Conservation (phyloP, 441 rosid genomes). For the Pelargonium cotyledonis region DNA sequence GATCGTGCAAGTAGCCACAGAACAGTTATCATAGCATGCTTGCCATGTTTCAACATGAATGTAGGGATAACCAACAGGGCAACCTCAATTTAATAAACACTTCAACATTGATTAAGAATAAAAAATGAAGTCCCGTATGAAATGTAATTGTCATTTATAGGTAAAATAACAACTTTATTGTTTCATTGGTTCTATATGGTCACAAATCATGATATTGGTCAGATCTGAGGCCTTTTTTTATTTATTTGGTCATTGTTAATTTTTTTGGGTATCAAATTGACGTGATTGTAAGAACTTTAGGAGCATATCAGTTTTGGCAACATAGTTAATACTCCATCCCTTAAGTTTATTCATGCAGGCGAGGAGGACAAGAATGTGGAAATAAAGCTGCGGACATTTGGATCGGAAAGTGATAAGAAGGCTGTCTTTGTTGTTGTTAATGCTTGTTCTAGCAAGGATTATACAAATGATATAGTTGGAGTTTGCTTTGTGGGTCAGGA, state of each 20-base stretch:
- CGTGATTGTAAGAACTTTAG: too few relatives aligned
- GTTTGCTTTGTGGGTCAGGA: conserved; percentile 83
- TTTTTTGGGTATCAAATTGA: too few relatives aligned
- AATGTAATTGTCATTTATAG: neutral
- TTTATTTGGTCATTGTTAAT: neutral
- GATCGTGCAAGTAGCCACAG: neutral
- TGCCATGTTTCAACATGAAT: neutral
- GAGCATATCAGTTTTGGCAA: too few relatives aligned
- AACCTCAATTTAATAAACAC: conserved; percentile 2
- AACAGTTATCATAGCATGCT: neutral
- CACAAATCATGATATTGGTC: neutral
- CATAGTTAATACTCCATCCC: conserved; percentile 5
- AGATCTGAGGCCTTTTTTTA: neutral
- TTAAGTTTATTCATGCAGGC: conserved; percentile 32
- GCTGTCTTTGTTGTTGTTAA: conserved; percentile 55
- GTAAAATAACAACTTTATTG: neutral
- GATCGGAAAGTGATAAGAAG: conserved; percentile 36
- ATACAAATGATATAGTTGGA: conserved; percentile 47
- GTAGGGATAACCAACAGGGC: neutral
- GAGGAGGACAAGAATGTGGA: conserved; percentile 58
- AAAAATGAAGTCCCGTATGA: too few relatives aligned
- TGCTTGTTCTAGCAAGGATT: conserved; percentile 69
- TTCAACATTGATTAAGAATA: too few relatives aligned
- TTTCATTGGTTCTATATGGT: conserved; percentile 8
- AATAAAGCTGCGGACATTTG: conserved; percentile 55